These are phyloP conservation scores for Raffaelea arxii DNA, from an alignment of 2,329 filamentous ascomycete species.

Conservation along the genomic window DNA sequence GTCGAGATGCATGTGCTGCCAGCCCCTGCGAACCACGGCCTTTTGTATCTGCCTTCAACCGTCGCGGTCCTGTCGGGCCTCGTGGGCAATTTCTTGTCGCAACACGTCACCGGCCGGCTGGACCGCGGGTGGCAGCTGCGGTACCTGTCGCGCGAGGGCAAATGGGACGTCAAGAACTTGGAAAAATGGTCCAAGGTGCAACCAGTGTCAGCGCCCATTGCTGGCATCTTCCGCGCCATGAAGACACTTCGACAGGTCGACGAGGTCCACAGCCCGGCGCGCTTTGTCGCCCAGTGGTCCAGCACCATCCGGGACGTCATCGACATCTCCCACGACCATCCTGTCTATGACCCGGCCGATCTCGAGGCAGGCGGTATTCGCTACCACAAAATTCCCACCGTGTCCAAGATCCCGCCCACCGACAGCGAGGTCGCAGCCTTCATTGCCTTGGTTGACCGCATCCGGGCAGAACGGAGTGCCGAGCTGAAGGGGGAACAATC, in stretches of 20 bases:
- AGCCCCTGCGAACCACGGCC: conserved; percentile 68
- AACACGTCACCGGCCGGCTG: conserved; percentile 66
- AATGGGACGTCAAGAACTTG: conserved; percentile 97
- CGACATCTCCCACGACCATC: conserved; percentile 84
- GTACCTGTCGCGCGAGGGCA: conserved; percentile 78
- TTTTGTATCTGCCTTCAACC: conserved; percentile 70
- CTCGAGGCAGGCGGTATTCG: conserved; percentile 57
- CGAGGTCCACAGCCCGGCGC: conserved; percentile 64
- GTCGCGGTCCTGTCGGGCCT: conserved; percentile 70
- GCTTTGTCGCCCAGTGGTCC: conserved; percentile 61
- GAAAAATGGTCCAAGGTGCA: conserved; percentile 77
- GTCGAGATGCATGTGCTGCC: conserved; percentile 65
- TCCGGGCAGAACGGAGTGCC: conserved; percentile 38
- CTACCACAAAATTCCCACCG: conserved; percentile 83
- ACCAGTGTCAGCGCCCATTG: conserved; percentile 72
- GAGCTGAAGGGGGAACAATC: background rate
- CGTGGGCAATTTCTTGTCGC: conserved; percentile 70
- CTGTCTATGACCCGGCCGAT: conserved; percentile 73
- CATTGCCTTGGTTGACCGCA: conserved; percentile 45
- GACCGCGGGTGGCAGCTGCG: conserved; percentile 86
- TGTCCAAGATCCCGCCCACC: conserved; percentile 78
- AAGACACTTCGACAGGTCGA: conserved; percentile 91
- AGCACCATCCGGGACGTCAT: conserved; percentile 64
- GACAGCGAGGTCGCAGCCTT: conserved; percentile 43
- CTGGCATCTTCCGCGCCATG: conserved; percentile 73